These are phyloP conservation scores for Microbotryum lychnidis-dioicae DNA, from an alignment of 1,284 basidiomycete species.

Conservation along the genomic window DNA sequence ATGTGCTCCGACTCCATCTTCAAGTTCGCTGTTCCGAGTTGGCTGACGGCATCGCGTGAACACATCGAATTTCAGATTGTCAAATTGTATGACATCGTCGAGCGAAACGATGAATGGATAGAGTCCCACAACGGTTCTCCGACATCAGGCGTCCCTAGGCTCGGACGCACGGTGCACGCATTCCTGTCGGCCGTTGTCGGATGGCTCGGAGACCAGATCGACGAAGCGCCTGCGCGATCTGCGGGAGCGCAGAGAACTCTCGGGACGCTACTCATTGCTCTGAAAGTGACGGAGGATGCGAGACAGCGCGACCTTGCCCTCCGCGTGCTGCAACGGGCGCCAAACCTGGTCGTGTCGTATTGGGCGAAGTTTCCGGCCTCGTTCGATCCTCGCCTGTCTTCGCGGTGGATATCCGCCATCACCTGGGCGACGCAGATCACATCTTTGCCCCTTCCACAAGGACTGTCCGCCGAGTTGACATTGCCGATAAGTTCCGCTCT, in stretches of 20 bases:
- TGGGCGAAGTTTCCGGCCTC: slow-evolving; percentile 29
- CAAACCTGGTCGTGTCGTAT: slow-evolving; percentile 21
- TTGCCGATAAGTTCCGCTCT: too few relatives aligned
- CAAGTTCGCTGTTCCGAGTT: not conserved
- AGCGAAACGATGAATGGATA: not conserved
- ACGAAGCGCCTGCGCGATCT: slow-evolving; percentile 17
- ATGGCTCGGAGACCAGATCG: slow-evolving; percentile 30
- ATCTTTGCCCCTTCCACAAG: not conserved
- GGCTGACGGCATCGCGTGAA: not conserved
- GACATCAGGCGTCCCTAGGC: not conserved
- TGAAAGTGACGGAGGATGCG: slow-evolving; percentile 28
- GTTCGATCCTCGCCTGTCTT: slow-evolving; percentile 27
- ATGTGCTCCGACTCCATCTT: not conserved
- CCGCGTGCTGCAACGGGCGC: slow-evolving; percentile 20
- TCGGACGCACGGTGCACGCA: slow-evolving; percentile 16
- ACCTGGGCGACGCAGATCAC: slow-evolving; percentile 30
- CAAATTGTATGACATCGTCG: slow-evolving; percentile 20
- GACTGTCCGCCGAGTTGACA: not conserved
- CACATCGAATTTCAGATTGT: slow-evolving; percentile 8
- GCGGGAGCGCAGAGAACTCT: slow-evolving; percentile 23
- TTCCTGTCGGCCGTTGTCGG: slow-evolving; percentile 23
- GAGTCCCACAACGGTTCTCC: too few relatives aligned
- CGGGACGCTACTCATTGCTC: slow-evolving; percentile 14
- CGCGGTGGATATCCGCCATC: slow-evolving; percentile 31
- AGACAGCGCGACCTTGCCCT: slow-evolving; percentile 24